Conservation (phyloP, 768 basidiomycete genomes). For the Tulasnella sp. region DNA sequence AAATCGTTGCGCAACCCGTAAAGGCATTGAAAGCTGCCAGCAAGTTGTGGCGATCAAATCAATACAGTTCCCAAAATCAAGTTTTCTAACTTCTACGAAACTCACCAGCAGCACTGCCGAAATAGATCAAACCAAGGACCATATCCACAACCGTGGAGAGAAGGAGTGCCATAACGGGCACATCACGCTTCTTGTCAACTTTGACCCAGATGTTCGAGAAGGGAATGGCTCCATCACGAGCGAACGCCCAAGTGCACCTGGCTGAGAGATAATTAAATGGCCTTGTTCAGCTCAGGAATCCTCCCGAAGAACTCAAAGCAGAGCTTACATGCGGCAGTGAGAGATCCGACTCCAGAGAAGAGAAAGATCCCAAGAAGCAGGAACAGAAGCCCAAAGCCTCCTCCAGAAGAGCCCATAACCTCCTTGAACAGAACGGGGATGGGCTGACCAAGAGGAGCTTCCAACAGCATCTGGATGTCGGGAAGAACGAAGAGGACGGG, state of each 20-base stretch:
- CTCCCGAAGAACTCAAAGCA: too few relatives aligned
- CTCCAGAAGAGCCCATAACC: slow-evolving; percentile 48
- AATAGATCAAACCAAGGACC: slow-evolving; percentile 49
- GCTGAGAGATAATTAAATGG: slow-evolving; percentile 1
- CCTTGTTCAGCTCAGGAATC: too few relatives aligned
- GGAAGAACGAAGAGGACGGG: slow-evolving; percentile 58
- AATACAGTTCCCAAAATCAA: not conserved
- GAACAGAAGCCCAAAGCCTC: slow-evolving; percentile 46
- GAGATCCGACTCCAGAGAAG: slow-evolving; percentile 56
- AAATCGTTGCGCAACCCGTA: slow-evolving; percentile 54
- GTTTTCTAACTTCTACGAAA: not conserved
- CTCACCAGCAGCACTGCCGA: slow-evolving; percentile 28
- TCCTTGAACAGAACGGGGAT: slow-evolving; percentile 51
- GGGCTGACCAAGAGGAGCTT: slow-evolving; percentile 53
- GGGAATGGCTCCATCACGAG: slow-evolving; percentile 55
- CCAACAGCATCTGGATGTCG: slow-evolving; percentile 40
- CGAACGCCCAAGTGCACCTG: slow-evolving; percentile 60
- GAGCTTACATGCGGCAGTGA: slow-evolving; percentile 46
- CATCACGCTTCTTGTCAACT: slow-evolving; percentile 33
- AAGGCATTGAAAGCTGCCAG: slow-evolving; percentile 60
- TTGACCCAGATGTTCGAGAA: slow-evolving; percentile 38
- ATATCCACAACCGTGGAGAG: slow-evolving; percentile 48
- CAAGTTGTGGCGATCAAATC: too few relatives aligned
- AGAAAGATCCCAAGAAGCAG: slow-evolving; percentile 44
- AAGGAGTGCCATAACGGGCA: slow-evolving; percentile 50